Conservation (phyloP, 1,284 basidiomycete species). For the Ceratobasidium sp. region DNA sequence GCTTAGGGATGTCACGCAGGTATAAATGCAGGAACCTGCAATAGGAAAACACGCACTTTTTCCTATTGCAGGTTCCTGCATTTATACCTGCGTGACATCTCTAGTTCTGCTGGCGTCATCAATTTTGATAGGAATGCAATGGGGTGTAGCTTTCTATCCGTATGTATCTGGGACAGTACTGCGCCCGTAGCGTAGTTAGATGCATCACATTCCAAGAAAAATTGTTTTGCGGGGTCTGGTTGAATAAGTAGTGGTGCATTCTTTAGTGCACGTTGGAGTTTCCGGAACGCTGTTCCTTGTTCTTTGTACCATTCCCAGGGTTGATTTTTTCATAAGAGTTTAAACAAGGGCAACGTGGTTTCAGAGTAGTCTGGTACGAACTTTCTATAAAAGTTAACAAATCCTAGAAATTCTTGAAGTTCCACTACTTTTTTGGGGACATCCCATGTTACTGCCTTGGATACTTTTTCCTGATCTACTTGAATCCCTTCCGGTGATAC, state of each 20-base stretch:
- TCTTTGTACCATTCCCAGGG: conserved; percentile 44
- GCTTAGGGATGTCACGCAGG: no score
- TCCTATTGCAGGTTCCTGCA: no score
- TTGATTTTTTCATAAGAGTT: conserved; percentile 45
- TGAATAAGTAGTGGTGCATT: conserved; percentile 21
- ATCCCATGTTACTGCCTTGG: conserved; percentile 56
- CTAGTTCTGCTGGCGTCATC: no score
- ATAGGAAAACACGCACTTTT: no score
- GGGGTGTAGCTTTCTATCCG: no score
- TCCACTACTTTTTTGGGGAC: conserved; percentile 51
- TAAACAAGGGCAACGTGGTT: conserved; percentile 49
- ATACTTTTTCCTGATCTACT: conserved; percentile 59
- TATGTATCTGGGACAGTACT: conserved; percentile 43
- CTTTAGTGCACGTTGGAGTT: conserved; percentile 45
- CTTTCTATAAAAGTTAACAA: conserved; percentile 52
- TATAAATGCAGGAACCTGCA: no score
- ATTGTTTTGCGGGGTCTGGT: conserved; percentile 20
- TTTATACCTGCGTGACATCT: no score
- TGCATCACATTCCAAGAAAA: conserved; percentile 31
- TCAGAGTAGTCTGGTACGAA: conserved; percentile 51
- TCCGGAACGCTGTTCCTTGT: conserved; percentile 48
- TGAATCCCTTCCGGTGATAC: conserved; percentile 52
- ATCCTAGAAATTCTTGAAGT: conserved; percentile 54
- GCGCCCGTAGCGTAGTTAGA: conserved; percentile 34
- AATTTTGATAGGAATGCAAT: no score